phyloP scores from a whole-genome alignment of 148 eudicot genomes.

The Camellia granthamiana region DNA sequence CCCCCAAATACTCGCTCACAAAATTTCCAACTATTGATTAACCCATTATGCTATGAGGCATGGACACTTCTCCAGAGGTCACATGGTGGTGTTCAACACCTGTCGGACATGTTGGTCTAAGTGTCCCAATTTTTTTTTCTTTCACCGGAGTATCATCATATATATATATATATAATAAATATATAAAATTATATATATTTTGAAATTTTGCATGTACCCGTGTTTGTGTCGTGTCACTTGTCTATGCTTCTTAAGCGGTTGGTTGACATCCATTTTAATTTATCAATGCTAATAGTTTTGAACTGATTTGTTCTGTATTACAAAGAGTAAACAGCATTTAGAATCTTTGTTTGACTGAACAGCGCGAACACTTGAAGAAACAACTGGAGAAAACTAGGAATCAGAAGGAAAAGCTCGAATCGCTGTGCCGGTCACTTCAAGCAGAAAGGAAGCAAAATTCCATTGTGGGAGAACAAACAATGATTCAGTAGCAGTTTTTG shows the following conservation, averaged over 20 bases:
- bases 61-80: too few species aligned
- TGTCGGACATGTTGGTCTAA: too few species aligned
- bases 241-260: not conserved
- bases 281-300: not conserved
- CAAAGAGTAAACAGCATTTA: not conserved
- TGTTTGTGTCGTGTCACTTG: too few species aligned
- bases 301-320: not conserved
- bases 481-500: constrained; percentile 34
- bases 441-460: constrained; percentile 77
- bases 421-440: constrained; percentile 86
- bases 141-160: too few species aligned
- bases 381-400: constrained; percentile 82
- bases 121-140: too few species aligned
- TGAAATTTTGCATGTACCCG: too few species aligned
- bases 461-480: constrained; percentile 21
- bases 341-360: constrained; percentile 22
- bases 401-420: constrained; percentile 94
- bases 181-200: too few species aligned
- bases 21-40: too few species aligned
- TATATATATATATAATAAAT: too few species aligned
- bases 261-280: not conserved
- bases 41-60: not conserved
- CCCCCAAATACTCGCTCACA: too few species aligned
- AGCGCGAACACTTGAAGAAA: constrained; percentile 90
- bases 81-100: too few species aligned